Percentiles rank a stretch among this genome's conserved stretches.
Evolutionary conservation across 306 rosid species (phyloP).

Genomic region (Comarum palustre): DNA sequence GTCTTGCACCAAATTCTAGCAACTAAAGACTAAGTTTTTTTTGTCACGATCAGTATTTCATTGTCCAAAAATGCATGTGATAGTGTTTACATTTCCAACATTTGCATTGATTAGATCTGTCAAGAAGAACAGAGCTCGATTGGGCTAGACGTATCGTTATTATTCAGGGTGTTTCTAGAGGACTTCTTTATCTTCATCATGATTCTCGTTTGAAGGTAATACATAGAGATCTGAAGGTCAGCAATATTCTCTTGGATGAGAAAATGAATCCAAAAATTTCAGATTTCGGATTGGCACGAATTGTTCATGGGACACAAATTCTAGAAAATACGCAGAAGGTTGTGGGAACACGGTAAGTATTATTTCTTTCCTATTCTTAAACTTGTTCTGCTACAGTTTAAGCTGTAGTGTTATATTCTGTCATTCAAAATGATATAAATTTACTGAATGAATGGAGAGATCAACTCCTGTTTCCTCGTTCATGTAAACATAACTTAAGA

Average conservation of each 20-base stretch:
- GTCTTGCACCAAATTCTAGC: not conserved
- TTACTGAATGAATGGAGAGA: no score
- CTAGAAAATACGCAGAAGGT: constrained; percentile 24
- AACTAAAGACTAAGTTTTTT: no score
- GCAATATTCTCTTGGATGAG: constrained; percentile 31
- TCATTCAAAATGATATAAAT: no score
- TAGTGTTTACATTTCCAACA: no score
- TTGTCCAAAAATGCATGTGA: no score
- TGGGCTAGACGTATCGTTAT: constrained; percentile 25
- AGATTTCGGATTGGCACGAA: constrained; percentile 35
- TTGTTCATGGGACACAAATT: constrained; percentile 14
- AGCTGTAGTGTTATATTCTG: no score
- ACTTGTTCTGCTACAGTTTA: no score
- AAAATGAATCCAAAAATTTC: constrained; percentile 37
- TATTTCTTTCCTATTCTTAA: no score
- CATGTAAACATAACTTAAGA: no score
- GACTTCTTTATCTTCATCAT: constrained; percentile 29
- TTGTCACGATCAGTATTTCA: no score
- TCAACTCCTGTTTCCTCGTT: no score
- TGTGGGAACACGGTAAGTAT: constrained; percentile 32
- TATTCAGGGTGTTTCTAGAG: constrained; percentile 20
- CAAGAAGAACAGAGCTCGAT: constrained; percentile 2
- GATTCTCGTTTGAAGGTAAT: constrained; percentile 27
- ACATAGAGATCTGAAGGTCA: no score
- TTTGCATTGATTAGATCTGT: not conserved